phyloP scores from a whole-genome alignment of 2,329 filamentous ascomycete genomes.

The Curvularia sp. region DNA sequence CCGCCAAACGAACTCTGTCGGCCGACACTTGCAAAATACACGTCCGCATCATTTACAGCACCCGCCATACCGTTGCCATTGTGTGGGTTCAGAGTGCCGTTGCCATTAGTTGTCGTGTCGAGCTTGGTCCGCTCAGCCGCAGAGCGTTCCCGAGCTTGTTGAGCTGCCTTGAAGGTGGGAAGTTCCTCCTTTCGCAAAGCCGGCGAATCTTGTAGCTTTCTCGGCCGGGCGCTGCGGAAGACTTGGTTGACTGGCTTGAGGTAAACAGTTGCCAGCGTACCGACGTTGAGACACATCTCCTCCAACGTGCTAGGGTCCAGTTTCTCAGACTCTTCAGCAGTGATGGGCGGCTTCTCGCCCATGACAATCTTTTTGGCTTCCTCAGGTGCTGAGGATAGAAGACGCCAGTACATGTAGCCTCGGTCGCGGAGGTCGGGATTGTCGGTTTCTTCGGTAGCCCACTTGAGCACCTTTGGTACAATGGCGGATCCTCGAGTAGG shows the following conservation, averaged over 20 bases:
- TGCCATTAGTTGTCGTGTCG: constrained; percentile 40
- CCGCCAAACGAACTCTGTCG: constrained; percentile 49
- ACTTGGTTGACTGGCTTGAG: constrained; percentile 97
- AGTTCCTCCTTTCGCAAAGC: constrained; percentile 79
- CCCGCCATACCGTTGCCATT: constrained; percentile 66
- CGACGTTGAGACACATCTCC: constrained; percentile 96
- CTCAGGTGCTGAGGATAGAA: constrained; percentile 89
- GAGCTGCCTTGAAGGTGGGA: constrained; percentile 62
- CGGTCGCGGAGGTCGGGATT: constrained; percentile 95
- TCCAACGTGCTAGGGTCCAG: constrained; percentile 90
- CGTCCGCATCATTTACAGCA: constrained; percentile 84
- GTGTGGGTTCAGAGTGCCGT: constrained; percentile 30
- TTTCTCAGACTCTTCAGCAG: constrained; percentile 87
- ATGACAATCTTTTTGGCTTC: constrained; percentile 89
- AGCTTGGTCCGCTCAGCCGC: constrained; percentile 41
- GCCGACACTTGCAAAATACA: constrained; percentile 76
- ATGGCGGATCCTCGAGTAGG: constrained; percentile 93
- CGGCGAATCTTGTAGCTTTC: constrained; percentile 80
- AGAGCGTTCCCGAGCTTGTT: constrained; percentile 43
- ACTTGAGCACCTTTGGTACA: constrained; percentile 93
- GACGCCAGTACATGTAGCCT: constrained; percentile 99
- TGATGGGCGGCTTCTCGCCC: constrained; percentile 96
- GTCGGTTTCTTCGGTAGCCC: constrained; percentile 99
- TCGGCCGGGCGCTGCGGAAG: constrained; percentile 85
- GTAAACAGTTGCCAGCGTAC: constrained; percentile 95